Evolutionary conservation across 2,329 filamentous ascomycete species (phyloP).

Genomic region (Dactylellina sp.): DNA sequence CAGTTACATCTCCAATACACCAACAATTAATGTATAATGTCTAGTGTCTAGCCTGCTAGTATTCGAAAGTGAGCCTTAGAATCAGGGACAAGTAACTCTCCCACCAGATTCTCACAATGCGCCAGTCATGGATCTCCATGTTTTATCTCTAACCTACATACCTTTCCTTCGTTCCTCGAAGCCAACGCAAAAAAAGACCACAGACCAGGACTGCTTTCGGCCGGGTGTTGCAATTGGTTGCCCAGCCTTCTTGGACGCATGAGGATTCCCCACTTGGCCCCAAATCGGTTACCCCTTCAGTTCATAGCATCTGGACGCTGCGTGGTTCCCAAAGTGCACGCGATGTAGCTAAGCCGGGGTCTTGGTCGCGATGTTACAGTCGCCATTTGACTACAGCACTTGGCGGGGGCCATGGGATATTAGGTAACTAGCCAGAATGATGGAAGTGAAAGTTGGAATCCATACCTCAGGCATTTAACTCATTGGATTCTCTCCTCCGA

Average conservation of each 20-base stretch:
- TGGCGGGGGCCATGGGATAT: background rate
- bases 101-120: background rate
- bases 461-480: slow-evolving; percentile 12
- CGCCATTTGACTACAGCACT: slow-evolving; percentile 3
- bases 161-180: too few relatives aligned
- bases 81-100: too few relatives aligned
- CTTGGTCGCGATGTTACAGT: background rate
- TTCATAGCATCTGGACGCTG: too few relatives aligned
- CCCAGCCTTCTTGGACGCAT: slow-evolving; percentile 7
- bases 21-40: slow-evolving; percentile 45
- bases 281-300: too few relatives aligned
- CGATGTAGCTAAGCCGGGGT: too few relatives aligned
- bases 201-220: too few relatives aligned
- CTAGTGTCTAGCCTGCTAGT: slow-evolving; percentile 9
- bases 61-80: too few relatives aligned
- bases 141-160: too few relatives aligned
- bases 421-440: too few relatives aligned
- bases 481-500: background rate
- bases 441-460: background rate
- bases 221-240: background rate
- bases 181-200: too few relatives aligned
- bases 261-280: background rate
- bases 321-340: too few relatives aligned
- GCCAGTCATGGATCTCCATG: slow-evolving; percentile 1
- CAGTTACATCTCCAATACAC: slow-evolving; percentile 7